Evolutionary conservation across 306 rosid species (phyloP), one percentile per base, ranked within the genome.

Genomic region (Cicer judaicum): DNA sequence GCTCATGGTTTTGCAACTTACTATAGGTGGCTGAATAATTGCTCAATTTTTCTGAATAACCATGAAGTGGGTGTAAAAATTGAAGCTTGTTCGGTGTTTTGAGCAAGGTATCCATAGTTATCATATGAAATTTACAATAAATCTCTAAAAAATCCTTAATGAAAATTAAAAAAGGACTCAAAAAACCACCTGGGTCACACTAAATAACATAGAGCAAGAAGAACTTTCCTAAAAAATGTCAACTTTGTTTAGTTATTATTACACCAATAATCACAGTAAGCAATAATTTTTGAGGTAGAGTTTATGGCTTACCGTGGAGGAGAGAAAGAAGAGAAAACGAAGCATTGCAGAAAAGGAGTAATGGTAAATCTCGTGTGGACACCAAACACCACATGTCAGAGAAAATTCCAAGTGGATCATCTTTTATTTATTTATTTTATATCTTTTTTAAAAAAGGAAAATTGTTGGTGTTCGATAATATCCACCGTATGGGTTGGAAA

Each of bases 61-160:
- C 92, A 74, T 87, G 89, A 73, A 90, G 79, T 59, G 96, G 97
- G 72, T 87, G 93, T 75, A 92, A 78, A 83, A 87, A 92, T 43
- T 72, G 88, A 79, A 90, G 96, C 80, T 81, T 92, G 88, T 89
- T 92, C 44, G 90, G 96, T 43, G 92, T 94, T 87, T 94, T 94
- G 75, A 94, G 96, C 49, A 92, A 77, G 72, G 99, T 90, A 80
- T 89, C 99, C 99, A 94, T 94, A 52, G 14, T n/a, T 16, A 48
- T 42, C 83, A 69, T 60, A 60, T 60, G 66, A 60, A 12, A 60
- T 14, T 36, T 29, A 29, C 4, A 4, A 78, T 50, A 76, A 71
- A 70, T 65, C 60, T 48, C 68, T 6, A 43, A 72, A 16, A 53
- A 68, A 61, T 73, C 70, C 74, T 78, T 14, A 70, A 55, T 16